Conservation (phyloP, 202 grass and related monocot genomes). For the Setaria italica region DNA sequence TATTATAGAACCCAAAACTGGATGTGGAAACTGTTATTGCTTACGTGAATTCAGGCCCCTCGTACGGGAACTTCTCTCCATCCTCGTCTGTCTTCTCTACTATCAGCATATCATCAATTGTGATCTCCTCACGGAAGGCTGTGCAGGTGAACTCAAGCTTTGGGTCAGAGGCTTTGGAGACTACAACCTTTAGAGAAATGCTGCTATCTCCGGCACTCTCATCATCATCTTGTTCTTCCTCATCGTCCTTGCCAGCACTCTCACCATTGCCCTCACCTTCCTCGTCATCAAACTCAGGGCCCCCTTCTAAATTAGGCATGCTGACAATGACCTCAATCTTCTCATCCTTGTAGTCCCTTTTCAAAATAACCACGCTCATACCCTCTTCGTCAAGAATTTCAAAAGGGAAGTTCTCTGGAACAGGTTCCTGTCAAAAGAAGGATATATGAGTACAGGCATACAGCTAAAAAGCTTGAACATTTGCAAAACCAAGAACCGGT, state of each 20-base stretch:
- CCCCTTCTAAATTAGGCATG: constrained; percentile 79
- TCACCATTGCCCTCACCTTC: constrained; percentile 41
- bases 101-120: constrained; percentile 88
- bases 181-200: constrained; percentile 67
- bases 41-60: constrained; percentile 96
- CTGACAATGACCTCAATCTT: constrained; percentile 72
- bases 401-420: constrained; percentile 73
- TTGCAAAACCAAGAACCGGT: not conserved
- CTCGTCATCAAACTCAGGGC: constrained; percentile 53
- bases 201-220: constrained; percentile 55
- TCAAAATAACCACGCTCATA: constrained; percentile 70
- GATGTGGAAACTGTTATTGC: not conserved
- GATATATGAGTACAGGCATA: constrained; percentile 7
- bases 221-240: constrained; percentile 36
- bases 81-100: constrained; percentile 44
- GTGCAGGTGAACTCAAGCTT: constrained; percentile 88
- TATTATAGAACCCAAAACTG: not conserved
- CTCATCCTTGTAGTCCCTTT: constrained; percentile 69
- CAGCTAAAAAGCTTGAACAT: not conserved
- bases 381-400: constrained; percentile 70
- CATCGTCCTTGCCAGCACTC: constrained; percentile 28
- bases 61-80: constrained; percentile 68
- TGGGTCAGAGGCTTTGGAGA: constrained; percentile 66
- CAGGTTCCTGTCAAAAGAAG: constrained; percentile 51
- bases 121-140: constrained; percentile 78